Evolutionary conservation across 768 basidiomycete genomes (phyloP), one percentile per base, ranked within the genome.

Genomic region (Pisolithus orientalis): DNA sequence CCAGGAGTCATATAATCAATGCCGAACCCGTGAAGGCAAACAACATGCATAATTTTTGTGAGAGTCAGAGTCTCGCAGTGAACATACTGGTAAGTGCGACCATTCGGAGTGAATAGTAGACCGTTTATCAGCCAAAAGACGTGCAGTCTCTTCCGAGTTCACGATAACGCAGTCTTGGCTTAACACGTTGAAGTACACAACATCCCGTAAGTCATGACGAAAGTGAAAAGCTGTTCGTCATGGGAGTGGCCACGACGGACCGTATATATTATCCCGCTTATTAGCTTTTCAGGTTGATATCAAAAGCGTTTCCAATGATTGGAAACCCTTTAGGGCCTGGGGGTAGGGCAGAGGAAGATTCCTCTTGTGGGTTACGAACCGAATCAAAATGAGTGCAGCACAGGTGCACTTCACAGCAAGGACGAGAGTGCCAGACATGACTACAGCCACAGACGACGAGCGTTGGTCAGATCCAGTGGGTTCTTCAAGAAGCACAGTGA

Each of bases 291-390:
- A 44, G 42, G 4, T 53, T 62, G 10, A 62, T 51, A 31, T 62
- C 54, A 39, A 47, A 43, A 21, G 44, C 27, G 49, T 52, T 54
- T 25, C 59, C 59, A 45, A 57, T 53, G n/a, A 57, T 16, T 6
- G 59, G 59, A 16, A 56, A 42, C 10, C 55, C 49, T 42, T 51
- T 53, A 9, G 59, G 59, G 25, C 59, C 55, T 8, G 59, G 29
- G 59, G 59, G 13, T 37, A 47, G 31, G 57, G 51, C 16, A 49
- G 52, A 34, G 11, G 34, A 3, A 13, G 34, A 1, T 14, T 34
- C 11, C 34, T 34, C 34, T 34, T 34, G 34, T 13, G 34, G n/a
- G n/a, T n/a, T n/a, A n/a, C n/a, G n/a, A n/a, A n/a, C n/a, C n/a
- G n/a, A n/a, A n/a, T n/a, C n/a, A n/a, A n/a, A n/a, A n/a, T n/a